A percentile compares a stretch with the other conserved stretches of the same genome.
phyloP scores from a whole-genome alignment of 148 eudicot genomes.

The Rhododendron kiyosumense region DNA sequence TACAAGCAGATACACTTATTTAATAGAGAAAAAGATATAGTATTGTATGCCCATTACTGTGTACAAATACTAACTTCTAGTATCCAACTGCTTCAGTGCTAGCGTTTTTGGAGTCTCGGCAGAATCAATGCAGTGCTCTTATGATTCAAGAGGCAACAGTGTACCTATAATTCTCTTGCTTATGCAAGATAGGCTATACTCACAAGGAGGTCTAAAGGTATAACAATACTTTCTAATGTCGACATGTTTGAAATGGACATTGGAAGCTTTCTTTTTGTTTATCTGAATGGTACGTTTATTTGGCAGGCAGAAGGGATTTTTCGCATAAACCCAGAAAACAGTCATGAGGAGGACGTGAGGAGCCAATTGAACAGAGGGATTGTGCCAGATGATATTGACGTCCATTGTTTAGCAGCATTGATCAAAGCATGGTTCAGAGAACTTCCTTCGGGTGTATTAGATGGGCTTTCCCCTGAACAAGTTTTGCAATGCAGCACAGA shows the following conservation, averaged over 20 bases:
- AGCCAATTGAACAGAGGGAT: conserved; percentile 77
- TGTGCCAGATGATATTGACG: conserved; percentile 80
- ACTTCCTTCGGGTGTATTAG: conserved; percentile 80
- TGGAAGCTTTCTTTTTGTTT: background rate
- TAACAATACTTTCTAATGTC: background rate
- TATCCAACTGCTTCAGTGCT: conserved; percentile 40
- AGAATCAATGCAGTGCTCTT: conserved; percentile 85
- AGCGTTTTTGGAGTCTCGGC: conserved; percentile 90
- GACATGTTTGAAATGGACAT: background rate
- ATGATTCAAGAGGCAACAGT: conserved; percentile 80
- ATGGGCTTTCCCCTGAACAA: conserved; percentile 84
- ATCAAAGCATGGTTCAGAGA: conserved; percentile 94
- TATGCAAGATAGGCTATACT: conserved; percentile 75
- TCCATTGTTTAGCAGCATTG: conserved; percentile 77
- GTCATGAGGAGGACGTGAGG: conserved; percentile 65
- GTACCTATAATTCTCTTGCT: conserved; percentile 81
- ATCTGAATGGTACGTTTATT: background rate
- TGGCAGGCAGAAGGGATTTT: conserved; percentile 84
- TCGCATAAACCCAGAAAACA: conserved; percentile 84
- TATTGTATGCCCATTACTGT: background rate
- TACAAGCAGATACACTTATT: background rate
- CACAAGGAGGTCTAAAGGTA: conserved; percentile 80
- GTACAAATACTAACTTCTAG: background rate
- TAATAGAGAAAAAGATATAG: background rate
- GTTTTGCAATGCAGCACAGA: conserved; percentile 66